Conservation (phyloP, 495 filamentous ascomycete genomes). For the Friedmanniomyces simplex region DNA sequence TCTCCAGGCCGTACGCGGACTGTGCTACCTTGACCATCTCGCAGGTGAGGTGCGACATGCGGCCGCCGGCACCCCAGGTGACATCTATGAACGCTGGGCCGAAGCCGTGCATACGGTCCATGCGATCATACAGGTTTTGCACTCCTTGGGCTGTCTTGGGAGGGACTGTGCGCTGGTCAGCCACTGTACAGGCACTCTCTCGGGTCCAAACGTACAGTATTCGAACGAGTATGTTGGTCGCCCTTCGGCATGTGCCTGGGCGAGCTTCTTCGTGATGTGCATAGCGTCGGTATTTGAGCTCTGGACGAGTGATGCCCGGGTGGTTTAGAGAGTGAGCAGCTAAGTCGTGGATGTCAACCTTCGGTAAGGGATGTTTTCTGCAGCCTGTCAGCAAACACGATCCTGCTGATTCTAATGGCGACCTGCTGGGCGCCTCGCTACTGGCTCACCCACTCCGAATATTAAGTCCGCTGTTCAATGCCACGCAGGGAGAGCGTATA, state of each 20-base stretch:
- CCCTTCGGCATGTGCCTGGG: constrained; percentile 63
- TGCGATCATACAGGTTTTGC: constrained; percentile 96
- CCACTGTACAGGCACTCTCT: neutral
- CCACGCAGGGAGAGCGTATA: neutral
- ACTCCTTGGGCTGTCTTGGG: constrained; percentile 99
- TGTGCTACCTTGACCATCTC: constrained; percentile 98
- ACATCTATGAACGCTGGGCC: constrained; percentile 95
- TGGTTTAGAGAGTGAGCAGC: neutral
- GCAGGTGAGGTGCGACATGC: constrained; percentile 79
- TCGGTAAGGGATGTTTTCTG: no score
- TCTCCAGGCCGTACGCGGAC: constrained; percentile 92
- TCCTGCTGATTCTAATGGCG: no score
- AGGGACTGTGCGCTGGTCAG: constrained; percentile 41
- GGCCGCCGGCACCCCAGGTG: constrained; percentile 96
- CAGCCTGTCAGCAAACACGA: no score
- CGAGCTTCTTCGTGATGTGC: constrained; percentile 90
- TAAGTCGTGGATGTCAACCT: neutral
- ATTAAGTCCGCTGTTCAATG: no score
- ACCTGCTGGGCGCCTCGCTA: no score
- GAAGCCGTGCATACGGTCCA: constrained; percentile 95
- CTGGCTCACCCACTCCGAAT: neutral
- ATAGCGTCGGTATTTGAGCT: constrained; percentile 31
- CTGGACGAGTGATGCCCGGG: no score
- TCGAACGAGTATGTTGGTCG: constrained; percentile 93
- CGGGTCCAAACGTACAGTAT: constrained; percentile 48